A percentile compares a stretch with the other conserved stretches of the same genome.
phyloP scores from a whole-genome alignment of 495 filamentous ascomycete species.

The Melanomma pulvis-pyrius region DNA sequence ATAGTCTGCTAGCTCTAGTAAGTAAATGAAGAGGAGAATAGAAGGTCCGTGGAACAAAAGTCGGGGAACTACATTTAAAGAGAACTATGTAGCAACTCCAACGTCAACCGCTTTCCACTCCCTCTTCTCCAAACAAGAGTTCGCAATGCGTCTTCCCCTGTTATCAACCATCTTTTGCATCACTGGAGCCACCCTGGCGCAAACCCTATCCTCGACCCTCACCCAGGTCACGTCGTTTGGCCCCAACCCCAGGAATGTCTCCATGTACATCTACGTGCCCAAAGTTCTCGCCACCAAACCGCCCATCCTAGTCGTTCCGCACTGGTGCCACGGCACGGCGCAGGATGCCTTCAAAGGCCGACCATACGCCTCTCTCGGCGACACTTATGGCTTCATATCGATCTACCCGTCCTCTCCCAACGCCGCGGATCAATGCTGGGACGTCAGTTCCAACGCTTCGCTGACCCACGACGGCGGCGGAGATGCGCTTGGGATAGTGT shows the following conservation, averaged over 20 bases:
- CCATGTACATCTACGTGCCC: slow-evolving; percentile 38
- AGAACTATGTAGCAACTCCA: not conserved
- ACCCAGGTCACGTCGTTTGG: slow-evolving; percentile 32
- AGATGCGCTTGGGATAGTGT: slow-evolving; percentile 57
- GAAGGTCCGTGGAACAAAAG: not conserved
- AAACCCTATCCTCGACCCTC: slow-evolving; percentile 26
- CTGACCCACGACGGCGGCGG: slow-evolving; percentile 57
- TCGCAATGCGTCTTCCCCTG: not conserved
- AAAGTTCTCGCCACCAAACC: slow-evolving; percentile 25
- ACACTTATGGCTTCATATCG: slow-evolving; percentile 35
- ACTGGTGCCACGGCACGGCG: slow-evolving; percentile 36
- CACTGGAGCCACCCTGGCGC: not conserved
- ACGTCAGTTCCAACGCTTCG: slow-evolving; percentile 51
- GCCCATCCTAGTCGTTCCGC: slow-evolving; percentile 34
- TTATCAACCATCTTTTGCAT: not conserved
- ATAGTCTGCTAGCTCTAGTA: not conserved
- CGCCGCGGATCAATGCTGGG: slow-evolving; percentile 57
- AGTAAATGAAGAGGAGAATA: not conserved
- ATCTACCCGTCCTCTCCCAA: slow-evolving; percentile 39
- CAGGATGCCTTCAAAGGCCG: slow-evolving; percentile 28
- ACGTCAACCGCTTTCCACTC: not conserved
- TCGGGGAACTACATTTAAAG: not conserved
- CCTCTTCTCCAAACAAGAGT: not conserved
- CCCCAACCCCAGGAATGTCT: slow-evolving; percentile 35
- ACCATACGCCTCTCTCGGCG: slow-evolving; percentile 28